Conservation (phyloP, 148 eudicot genomes). For the Rhododendron ferrugineum region DNA sequence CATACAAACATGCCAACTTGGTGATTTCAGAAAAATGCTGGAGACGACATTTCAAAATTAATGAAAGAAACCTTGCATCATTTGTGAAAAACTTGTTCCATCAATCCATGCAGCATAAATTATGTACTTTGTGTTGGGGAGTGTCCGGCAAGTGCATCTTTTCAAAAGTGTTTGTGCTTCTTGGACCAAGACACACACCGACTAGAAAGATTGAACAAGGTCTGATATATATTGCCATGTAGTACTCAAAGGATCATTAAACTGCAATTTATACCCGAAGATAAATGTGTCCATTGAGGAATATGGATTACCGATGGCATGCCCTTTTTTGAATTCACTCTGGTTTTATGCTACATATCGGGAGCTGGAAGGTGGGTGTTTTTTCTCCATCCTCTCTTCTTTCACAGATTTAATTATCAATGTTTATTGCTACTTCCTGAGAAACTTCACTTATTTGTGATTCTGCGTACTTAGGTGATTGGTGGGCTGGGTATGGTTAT, state of each 20-base stretch:
- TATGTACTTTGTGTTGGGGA: neutral
- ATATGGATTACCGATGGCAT: neutral
- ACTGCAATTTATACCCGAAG: neutral
- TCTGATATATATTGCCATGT: neutral
- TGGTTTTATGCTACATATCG: neutral
- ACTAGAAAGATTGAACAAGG: neutral
- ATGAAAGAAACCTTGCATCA: neutral
- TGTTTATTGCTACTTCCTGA: neutral
- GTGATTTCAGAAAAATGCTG: neutral
- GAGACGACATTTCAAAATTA: neutral
- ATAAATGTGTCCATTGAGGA: neutral
- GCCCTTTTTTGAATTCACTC: slow-evolving; percentile 5
- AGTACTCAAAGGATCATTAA: neutral
- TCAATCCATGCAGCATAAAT: neutral
- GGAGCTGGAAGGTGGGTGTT: neutral
- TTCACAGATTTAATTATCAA: neutral
- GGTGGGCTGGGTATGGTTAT: slow-evolving; percentile 41
- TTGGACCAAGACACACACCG: neutral
- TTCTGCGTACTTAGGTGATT: slow-evolving; percentile 29
- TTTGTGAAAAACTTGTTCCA: neutral
- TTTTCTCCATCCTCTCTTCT: neutral
- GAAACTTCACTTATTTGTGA: neutral
- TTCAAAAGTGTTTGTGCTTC: neutral
- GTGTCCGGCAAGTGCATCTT: neutral
- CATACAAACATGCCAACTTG: neutral